phyloP scores from a whole-genome alignment of 1,139 yeast genomes.

The Kazachstania sp. region DNA sequence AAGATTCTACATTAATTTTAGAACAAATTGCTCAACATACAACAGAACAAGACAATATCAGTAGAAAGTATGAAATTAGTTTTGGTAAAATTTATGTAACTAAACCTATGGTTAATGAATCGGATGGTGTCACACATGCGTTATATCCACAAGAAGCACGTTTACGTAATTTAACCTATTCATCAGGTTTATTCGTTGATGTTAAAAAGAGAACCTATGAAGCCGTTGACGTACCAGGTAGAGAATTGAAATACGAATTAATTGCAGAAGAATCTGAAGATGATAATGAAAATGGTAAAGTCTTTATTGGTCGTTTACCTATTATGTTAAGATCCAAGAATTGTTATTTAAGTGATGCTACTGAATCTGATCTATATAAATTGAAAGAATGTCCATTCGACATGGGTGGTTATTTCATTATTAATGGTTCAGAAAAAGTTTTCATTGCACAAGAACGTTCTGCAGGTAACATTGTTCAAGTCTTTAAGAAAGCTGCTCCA shows the following conservation, averaged over 20 bases:
- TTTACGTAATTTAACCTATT: slow-evolving; percentile 87
- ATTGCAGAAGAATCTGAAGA: slow-evolving; percentile 39
- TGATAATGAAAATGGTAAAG: slow-evolving; percentile 63
- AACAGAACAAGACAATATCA: slow-evolving; percentile 78
- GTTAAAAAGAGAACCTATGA: slow-evolving; percentile 86
- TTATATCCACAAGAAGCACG: slow-evolving; percentile 98
- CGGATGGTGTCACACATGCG: slow-evolving; percentile 98
- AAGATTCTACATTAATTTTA: slow-evolving; percentile 84
- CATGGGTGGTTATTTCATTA: slow-evolving; percentile 98
- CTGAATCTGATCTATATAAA: slow-evolving; percentile 92
- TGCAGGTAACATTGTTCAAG: slow-evolving; percentile 97
- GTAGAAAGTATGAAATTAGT: slow-evolving; percentile 86
- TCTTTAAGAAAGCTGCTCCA: slow-evolving; percentile 94
- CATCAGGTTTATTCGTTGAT: slow-evolving; percentile 92
- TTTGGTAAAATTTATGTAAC: slow-evolving; percentile 96
- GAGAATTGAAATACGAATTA: slow-evolving; percentile 65
- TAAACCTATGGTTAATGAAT: slow-evolving; percentile 97
- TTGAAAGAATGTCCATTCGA: slow-evolving; percentile 98
- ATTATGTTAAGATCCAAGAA: slow-evolving; percentile 95
- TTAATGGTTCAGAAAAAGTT: slow-evolving; percentile 97
- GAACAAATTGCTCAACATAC: slow-evolving; percentile 99
- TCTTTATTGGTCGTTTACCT: slow-evolving; percentile 93
- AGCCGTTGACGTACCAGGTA: slow-evolving; percentile 64
- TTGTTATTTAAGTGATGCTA: slow-evolving; percentile 84
- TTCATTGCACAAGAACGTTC: slow-evolving; percentile 97